Percentiles rank a stretch among this genome's conserved stretches.
These are phyloP conservation scores for Diplodia scrobiculata DNA, from an alignment of 2,329 filamentous ascomycete genomes.

Conservation along the genomic window DNA sequence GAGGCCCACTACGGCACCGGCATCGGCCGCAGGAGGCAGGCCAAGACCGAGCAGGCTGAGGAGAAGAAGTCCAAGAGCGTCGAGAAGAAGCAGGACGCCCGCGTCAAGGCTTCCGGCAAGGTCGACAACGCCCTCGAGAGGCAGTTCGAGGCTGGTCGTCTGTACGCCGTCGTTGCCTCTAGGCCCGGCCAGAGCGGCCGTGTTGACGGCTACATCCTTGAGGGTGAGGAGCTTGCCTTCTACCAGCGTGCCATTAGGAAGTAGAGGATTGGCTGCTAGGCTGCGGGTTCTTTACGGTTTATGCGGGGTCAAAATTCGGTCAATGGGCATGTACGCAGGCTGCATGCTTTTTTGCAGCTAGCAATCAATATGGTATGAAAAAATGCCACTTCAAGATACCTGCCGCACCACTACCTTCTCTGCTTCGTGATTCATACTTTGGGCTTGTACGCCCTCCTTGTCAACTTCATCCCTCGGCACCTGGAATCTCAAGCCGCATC, in stretches of 20 bases:
- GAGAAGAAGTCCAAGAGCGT: conserved; percentile 95
- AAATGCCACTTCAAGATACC: conserved; percentile 26
- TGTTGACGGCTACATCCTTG: conserved; percentile 94
- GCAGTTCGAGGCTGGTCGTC: conserved; percentile 98
- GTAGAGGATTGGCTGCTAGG: conserved; percentile 60
- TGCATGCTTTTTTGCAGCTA: conserved; percentile 28
- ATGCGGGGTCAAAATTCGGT: conserved; percentile 45
- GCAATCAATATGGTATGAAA: conserved; percentile 26
- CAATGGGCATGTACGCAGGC: conserved; percentile 27
- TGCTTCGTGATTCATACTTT: background rate
- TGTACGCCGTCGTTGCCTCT: conserved; percentile 90
- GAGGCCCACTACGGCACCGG: conserved; percentile 97
- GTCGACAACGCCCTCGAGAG: conserved; percentile 90
- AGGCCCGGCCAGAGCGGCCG: conserved; percentile 96
- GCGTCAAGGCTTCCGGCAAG: conserved; percentile 83
- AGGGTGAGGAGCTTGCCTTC: conserved; percentile 99
- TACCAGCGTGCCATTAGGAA: conserved; percentile 99
- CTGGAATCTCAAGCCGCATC: too few relatives aligned
- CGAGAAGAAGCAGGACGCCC: conserved; percentile 92
- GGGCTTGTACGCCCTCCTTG: background rate
- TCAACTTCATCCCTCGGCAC: background rate
- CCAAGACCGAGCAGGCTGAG: conserved; percentile 69
- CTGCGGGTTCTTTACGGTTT: conserved; percentile 47
- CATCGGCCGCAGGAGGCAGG: conserved; percentile 88
- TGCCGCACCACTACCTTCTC: background rate